Percentiles rank a stretch among this genome's conserved stretches.
Conservation (phyloP, 352 stramenopile genomes). For the Phytophthora sp. region DNA sequence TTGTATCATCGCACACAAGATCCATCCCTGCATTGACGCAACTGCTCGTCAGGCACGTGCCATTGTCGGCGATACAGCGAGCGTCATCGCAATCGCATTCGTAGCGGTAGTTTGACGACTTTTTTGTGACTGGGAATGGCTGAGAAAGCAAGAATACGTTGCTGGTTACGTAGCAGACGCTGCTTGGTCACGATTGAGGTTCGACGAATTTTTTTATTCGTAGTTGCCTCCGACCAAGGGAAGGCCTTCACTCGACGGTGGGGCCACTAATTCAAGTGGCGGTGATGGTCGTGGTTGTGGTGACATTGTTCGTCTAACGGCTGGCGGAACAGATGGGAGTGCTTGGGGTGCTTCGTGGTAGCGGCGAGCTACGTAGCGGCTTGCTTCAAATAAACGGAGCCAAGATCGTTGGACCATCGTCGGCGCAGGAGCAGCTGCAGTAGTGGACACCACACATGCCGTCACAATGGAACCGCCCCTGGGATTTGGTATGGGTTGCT, state of each 20-base stretch:
- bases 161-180: background rate
- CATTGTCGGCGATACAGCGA: background rate
- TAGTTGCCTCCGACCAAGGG: background rate
- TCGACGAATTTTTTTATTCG: slow-evolving; percentile 14
- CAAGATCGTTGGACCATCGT: background rate
- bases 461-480: background rate
- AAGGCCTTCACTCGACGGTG: background rate
- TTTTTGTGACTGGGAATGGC: background rate
- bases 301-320: no score
- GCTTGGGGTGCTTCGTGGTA: background rate
- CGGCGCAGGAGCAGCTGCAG: background rate
- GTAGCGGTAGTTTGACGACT: background rate
- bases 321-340: background rate
- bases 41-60: background rate
- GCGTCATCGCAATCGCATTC: background rate
- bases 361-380: background rate
- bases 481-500: no score
- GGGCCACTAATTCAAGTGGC: no score
- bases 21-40: slow-evolving; percentile 7
- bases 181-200: background rate
- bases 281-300: no score
- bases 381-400: background rate
- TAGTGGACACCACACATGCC: background rate
- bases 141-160: background rate
- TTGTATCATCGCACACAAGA: slow-evolving; percentile 1